phyloP scores from a whole-genome alignment of 2,329 filamentous ascomycete genomes.

The Ilyonectria robusta region DNA sequence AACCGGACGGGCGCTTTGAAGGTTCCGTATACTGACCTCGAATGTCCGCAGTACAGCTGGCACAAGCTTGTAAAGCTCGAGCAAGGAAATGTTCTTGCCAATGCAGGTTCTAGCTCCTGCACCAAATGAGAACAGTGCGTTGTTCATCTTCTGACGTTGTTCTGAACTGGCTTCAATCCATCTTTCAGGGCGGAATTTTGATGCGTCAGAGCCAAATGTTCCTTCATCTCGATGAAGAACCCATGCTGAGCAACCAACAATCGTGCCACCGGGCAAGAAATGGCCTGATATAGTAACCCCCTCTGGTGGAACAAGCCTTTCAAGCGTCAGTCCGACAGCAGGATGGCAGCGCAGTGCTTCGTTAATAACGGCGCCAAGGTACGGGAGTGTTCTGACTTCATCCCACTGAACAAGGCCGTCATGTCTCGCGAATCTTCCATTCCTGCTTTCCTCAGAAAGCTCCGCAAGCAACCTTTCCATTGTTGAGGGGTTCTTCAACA shows the following conservation, averaged over 20 bases:
- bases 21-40: constrained; percentile 16
- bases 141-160: constrained; percentile 27
- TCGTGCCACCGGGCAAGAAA: constrained; percentile 76
- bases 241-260: constrained; percentile 80
- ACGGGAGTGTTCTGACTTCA: constrained; percentile 77
- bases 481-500: constrained; percentile 71
- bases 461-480: constrained; percentile 55
- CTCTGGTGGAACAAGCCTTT: constrained; percentile 76
- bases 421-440: constrained; percentile 64
- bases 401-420: constrained; percentile 75
- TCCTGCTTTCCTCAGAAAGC: constrained; percentile 69
- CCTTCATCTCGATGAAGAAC: constrained; percentile 68
- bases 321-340: constrained; percentile 78
- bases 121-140: constrained; percentile 69
- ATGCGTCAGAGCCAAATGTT: constrained; percentile 74
- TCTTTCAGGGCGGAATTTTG: constrained; percentile 51
- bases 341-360: constrained; percentile 84
- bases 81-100: constrained; percentile 74
- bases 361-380: constrained; percentile 84
- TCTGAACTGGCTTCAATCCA: background rate
- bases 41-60: constrained; percentile 50
- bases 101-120: constrained; percentile 78
- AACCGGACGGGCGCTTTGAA: background rate
- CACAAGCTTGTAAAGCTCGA: constrained; percentile 75
- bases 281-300: constrained; percentile 72